phyloP scores from a whole-genome alignment of 1,284 basidiomycete species.

The Cronartium quercuum region DNA sequence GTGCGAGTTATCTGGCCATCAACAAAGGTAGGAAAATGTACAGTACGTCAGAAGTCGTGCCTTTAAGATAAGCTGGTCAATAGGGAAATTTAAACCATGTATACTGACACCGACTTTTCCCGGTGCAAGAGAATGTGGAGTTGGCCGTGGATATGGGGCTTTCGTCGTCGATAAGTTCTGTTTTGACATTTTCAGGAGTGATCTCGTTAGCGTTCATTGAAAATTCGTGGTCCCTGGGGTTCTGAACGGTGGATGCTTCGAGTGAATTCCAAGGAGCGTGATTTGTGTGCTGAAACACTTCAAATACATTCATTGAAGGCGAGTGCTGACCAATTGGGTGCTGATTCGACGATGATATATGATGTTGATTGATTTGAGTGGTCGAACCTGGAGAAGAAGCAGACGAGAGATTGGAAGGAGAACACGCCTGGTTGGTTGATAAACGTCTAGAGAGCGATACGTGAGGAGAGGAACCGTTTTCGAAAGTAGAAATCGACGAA shows the following conservation, averaged over 20 bases:
- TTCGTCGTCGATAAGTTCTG: not conserved
- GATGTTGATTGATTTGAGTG: not conserved
- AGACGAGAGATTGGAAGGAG: not conserved
- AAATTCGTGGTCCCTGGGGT: not conserved
- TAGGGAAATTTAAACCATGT: not conserved
- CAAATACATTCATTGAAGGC: not conserved
- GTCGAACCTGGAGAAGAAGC: not conserved
- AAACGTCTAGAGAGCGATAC: constrained; percentile 1
- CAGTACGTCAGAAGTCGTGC: not conserved
- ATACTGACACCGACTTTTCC: not conserved
- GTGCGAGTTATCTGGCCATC: not conserved
- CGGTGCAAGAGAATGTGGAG: constrained; percentile 12
- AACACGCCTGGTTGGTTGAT: not conserved
- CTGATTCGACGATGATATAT: not conserved
- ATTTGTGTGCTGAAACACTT: not conserved
- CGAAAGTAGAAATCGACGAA: constrained; percentile 22
- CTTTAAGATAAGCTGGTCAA: not conserved
- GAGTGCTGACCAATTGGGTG: not conserved
- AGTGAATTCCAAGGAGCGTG: constrained; percentile 7
- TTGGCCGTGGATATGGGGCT: constrained; percentile 18
- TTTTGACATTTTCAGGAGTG: not conserved
- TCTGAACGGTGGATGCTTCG: not conserved
- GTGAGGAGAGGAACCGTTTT: constrained; percentile 9
- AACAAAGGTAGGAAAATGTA: not conserved
- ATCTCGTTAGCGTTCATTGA: not conserved